Evolutionary conservation across 169 alveolate species (phyloP), one percentile per base, ranked within the genome.

Genomic region (Eimeria tenella): DNA sequence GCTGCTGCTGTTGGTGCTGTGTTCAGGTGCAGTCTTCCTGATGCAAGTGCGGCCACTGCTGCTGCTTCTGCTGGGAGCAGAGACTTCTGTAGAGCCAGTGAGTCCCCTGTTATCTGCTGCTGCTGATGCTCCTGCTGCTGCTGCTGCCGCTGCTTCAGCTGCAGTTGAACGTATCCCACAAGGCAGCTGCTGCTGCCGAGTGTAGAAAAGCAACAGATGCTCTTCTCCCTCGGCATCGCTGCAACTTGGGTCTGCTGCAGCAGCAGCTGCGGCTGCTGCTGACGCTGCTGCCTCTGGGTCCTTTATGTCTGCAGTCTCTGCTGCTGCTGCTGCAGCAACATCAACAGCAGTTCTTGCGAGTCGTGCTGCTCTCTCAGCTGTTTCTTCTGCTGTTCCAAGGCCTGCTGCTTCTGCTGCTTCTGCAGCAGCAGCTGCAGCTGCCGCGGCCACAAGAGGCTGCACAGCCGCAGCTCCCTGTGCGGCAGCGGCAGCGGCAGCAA

Each of bases 141-240:
- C 42, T 75, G 86, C 25, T n/a, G 77, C n/a, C 31, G 77, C 31
- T 68, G 49, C 77, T 10, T 23, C 31, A 42, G 63, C 82, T 71
- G 82, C 50, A 71, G 82, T 23, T 31, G 82, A 31, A 10, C 82
- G 23, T n/a, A 71, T 15, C 23, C 21, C 74, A 65, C 3, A 8
- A n/a, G 21, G 86, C 60, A n/a, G 86, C 63, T 75, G 86, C 65
- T 75, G 86, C 65, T 75, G 86, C 63, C 63, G 0, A 5, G 86
- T 75, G 19, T 42, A 75, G 49, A 75, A 13, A 1, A 62, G 86
- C 11, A 75, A 65, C 68, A 75, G 65, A 6, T 52, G 60, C 25
- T 75, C 86, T 17, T 75, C 86, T 75, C 86, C 86, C 86, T 75
- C 86, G 23, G 86, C 65, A 52, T 75, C 86, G 86, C 86, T 75